Evolutionary conservation across 495 filamentous ascomycete genomes (phyloP), one percentile per base, ranked within the genome.

Genomic region (Aspergillus homomorphus): DNA sequence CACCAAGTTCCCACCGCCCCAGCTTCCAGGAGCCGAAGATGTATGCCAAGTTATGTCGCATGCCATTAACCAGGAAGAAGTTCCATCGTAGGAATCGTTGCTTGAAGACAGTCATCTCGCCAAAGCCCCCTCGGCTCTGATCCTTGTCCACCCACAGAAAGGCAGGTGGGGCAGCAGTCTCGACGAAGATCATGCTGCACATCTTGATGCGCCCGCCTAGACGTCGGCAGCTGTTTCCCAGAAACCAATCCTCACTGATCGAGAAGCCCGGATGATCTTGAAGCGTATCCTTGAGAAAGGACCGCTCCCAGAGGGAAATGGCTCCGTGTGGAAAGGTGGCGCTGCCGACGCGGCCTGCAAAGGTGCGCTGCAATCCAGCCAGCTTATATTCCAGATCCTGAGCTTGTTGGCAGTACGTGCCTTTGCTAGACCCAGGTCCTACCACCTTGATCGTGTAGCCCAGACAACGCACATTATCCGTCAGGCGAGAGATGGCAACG

Each of bases 11-110:
- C 73, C 76, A 78, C 69, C 66, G 74, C 24, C 78, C 77, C 23
- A 81, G 62, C 46, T 77, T 78, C 78, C 78, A 80, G 42, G 66
- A 73, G 7, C 62, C 63, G 1, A 78, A 26, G n/a, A 81, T 76
- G 56, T 80, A 81, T 16, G 62, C 61, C 54, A 79, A 56, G 59
- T 81, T 73, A 44, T 78, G 74, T 59, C 70, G 80, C 54, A 81
- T 73, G 6, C 76, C 74, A 24, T 72, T 74, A 1, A 78, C 76
- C 48, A 79, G 75, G 64, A 81, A 81, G 65, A 79, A 81, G 46
- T 80, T 81, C 78, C 78, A 81, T 20, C 77, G 63, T 48, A 69
- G 71, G 60, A 81, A 80, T 14, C 78, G 67, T 56, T 81, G 78
- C 49, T 69, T 68, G 66, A 77, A 77, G 24, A 80, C 68, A 0